phyloP scores from a whole-genome alignment of 371 early-diverging fungal genomes.

The Actinomortierella ambigua region DNA sequence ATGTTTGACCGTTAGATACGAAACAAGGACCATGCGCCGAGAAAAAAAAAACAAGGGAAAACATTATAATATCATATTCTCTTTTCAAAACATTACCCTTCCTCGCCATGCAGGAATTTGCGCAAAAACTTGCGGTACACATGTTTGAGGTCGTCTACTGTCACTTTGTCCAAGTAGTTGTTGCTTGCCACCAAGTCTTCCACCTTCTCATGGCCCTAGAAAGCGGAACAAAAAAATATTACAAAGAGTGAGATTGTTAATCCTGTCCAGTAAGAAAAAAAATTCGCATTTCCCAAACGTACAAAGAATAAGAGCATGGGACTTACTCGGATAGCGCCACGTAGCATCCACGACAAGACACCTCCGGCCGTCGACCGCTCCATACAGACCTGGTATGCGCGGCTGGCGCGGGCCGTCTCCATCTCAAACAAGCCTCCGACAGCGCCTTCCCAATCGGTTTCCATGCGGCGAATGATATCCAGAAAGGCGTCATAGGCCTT shows the following conservation, averaged over 20 bases:
- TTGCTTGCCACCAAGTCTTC: slow-evolving; percentile 24
- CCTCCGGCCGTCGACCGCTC: slow-evolving; percentile 54
- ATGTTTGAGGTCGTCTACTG: slow-evolving; percentile 48
- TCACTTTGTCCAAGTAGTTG: slow-evolving; percentile 51
- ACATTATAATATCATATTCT: background rate
- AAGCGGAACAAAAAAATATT: background rate
- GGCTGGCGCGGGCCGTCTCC: slow-evolving; percentile 62
- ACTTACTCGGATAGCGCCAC: slow-evolving; percentile 52
- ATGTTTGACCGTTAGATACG: too few relatives aligned
- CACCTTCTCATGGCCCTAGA: slow-evolving; percentile 26
- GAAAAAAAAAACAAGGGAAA: background rate
- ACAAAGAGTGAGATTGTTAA: slow-evolving; percentile 1
- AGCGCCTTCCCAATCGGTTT: slow-evolving; percentile 52
- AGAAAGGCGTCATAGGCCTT: slow-evolving; percentile 59
- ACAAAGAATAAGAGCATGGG: slow-evolving; percentile 18
- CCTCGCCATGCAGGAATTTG: slow-evolving; percentile 51
- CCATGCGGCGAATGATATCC: slow-evolving; percentile 52
- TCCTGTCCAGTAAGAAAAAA: slow-evolving; percentile 5
- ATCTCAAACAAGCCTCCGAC: slow-evolving; percentile 54
- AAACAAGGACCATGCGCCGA: background rate
- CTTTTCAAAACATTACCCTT: slow-evolving; percentile 20
- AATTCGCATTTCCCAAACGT: slow-evolving; percentile 10
- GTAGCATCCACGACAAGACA: slow-evolving; percentile 49
- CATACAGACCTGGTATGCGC: slow-evolving; percentile 54
- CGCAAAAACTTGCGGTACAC: slow-evolving; percentile 55